phyloP scores from a whole-genome alignment of 345 rosid genomes.

The Isatis tinctoria region DNA sequence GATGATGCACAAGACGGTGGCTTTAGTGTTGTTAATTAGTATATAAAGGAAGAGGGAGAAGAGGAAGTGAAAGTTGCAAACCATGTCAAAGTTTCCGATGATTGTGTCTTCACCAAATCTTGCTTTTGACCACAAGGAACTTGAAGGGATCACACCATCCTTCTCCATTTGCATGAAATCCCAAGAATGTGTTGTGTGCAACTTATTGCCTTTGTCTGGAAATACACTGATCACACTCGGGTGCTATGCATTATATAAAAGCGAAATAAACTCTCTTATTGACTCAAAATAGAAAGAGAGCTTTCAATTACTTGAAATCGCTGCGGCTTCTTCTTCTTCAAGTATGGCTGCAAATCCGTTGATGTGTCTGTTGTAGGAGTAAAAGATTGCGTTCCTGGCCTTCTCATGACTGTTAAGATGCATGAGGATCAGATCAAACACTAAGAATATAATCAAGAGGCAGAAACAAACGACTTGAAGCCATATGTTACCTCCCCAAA shows the following conservation, averaged over 20 bases:
- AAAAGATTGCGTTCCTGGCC: conserved; percentile 5
- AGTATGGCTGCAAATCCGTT: conserved; percentile 11
- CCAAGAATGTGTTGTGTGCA: conserved; percentile 11
- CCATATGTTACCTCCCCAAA: conserved; percentile 54
- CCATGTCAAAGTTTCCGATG: conserved; percentile 44
- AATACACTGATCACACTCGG: conserved; percentile 10
- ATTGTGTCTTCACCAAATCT: conserved; percentile 16
- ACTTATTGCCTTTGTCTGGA: neutral
- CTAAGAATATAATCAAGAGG: neutral
- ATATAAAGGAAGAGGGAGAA: neutral
- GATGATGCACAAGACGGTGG: neutral
- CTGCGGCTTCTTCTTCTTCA: conserved; percentile 12
- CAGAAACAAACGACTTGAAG: neutral
- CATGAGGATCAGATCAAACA: conserved; percentile 22
- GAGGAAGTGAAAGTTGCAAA: conserved; percentile 3
- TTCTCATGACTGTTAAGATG: conserved; percentile 9
- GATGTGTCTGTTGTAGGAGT: conserved; percentile 2
- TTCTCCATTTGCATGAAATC: conserved; percentile 9
- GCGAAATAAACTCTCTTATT: neutral
- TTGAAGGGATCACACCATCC: conserved; percentile 6
- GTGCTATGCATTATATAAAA: neutral
- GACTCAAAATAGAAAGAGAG: neutral
- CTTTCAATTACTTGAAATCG: neutral
- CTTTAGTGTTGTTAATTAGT: neutral
- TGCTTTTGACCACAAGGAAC: conserved; percentile 11